Percentiles rank a stretch among this genome's conserved stretches.
phyloP scores from a whole-genome alignment of 2,329 filamentous ascomycete species.

The Xylaria sp. region DNA sequence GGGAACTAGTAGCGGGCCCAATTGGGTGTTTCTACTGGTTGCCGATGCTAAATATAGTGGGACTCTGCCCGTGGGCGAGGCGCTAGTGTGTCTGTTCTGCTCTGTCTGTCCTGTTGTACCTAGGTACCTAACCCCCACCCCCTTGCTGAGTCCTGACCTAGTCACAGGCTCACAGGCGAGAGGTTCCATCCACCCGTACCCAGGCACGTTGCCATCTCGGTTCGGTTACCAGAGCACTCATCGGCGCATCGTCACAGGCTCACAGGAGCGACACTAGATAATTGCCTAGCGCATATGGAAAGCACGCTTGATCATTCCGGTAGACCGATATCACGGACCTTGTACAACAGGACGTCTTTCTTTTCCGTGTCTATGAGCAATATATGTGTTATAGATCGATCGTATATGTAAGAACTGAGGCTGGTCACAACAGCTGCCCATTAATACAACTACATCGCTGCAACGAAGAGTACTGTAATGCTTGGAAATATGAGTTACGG shows the following conservation, averaged over 20 bases:
- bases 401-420: too few relatives aligned
- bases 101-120: constrained; percentile 15
- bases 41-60: constrained; percentile 22
- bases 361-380: neutral
- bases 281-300: neutral
- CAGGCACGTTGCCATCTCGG: constrained; percentile 9
- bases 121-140: neutral
- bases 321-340: neutral
- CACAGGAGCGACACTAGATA: neutral
- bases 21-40: constrained; percentile 37
- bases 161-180: neutral
- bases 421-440: neutral
- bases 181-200: constrained; percentile 22
- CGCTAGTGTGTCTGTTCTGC: too few relatives aligned
- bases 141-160: neutral
- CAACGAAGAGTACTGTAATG: neutral
- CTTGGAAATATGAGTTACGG: neutral
- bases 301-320: neutral
- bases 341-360: neutral
- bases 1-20: constrained; percentile 26
- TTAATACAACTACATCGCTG: neutral
- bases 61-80: constrained; percentile 2
- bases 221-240: constrained; percentile 1
- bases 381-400: neutral
- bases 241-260: constrained; percentile 17